Evolutionary conservation across 768 basidiomycete species (phyloP), one percentile per base, ranked within the genome.

Genomic region (Boletus edulis): DNA sequence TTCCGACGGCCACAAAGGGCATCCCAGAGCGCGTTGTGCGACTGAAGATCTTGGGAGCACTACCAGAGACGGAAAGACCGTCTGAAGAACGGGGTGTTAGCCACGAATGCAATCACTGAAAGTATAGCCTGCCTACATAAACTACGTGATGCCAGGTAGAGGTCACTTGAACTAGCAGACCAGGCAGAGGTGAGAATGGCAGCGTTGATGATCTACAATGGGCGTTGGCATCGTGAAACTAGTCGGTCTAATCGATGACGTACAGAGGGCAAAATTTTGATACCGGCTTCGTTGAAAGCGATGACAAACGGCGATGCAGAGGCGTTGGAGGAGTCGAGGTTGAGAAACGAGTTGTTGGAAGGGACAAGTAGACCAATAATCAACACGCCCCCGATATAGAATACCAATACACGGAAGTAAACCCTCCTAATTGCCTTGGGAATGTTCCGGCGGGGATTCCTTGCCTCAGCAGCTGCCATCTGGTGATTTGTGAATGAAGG

Each of bases 231-330:
- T 22, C n/a, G n/a, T 4, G 8, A 29, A 17, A 27, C 31, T 3
- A 10, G 10, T n/a, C 5, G 12, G 2, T 12, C 47, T n/a, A 22
- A 39, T 17, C 5, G 17, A 1, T 12, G 20, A 57, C 74, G 18
- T 55, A 75, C 79, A 39, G 75, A 75, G 4, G 84, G 83, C 0
- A 85, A 69, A n/a, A 71, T 76, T 48, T 76, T 81, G 71, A 86
- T 85, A 9, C 83, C 85, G 6, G 84, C 81, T 24, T 64, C 60
- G n/a, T 67, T 66, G 55, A 79, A 78, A 8, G 82, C 84, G 44
- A 85, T 82, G 55, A 85, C 83, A 65, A 83, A 84, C 4, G 84
- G 78, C 46, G 79, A 77, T 5, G 73, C 75, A 12, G 76, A 70
- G 34, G 81, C 80, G 38, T 75, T 76, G 42, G 49, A 55, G 12